These are phyloP conservation scores for Silene coronaria DNA, from an alignment of 179 eudicot species.

Conservation along the genomic window DNA sequence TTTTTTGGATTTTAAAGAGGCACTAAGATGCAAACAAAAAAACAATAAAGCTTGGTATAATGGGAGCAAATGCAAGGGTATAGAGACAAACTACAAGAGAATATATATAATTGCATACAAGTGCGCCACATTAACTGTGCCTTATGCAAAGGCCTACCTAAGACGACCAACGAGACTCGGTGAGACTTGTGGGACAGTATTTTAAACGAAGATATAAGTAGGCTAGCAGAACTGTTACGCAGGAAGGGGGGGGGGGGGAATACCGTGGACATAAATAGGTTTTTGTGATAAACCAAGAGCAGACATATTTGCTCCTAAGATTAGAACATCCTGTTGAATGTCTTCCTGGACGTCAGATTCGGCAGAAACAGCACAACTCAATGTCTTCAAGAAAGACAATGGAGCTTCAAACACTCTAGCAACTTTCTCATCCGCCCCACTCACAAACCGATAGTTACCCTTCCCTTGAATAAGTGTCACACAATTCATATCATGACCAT, in stretches of 20 bases:
- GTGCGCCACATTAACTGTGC: too few species aligned
- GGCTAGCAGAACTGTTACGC: not conserved
- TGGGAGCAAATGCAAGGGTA: too few species aligned
- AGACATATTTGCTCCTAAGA: conserved; percentile 97
- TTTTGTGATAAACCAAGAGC: conserved; percentile 97
- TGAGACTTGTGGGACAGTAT: too few species aligned
- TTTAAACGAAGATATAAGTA: not conserved
- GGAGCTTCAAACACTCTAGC: conserved; percentile 98
- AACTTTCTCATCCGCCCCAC: conserved; percentile 97
- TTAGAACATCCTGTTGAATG: conserved; percentile 60
- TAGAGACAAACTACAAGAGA: too few species aligned
- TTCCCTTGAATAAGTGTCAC: conserved; percentile 70
- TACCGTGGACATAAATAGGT: conserved; percentile 81
- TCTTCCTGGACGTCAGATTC: conserved; percentile 48
- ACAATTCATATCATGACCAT: conserved; percentile 92
- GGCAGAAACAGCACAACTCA: conserved; percentile 52
- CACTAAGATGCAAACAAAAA: not conserved
- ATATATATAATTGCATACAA: too few species aligned
- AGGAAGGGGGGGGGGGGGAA: not conserved
- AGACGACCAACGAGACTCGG: too few species aligned
- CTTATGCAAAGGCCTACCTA: too few species aligned
- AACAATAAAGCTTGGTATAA: not conserved
- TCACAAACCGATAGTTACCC: conserved; percentile 83
- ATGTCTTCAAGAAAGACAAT: conserved; percentile 79
- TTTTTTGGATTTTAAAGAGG: too few species aligned